phyloP scores from a whole-genome alignment of 73 alveolate species.

The Paramecium biaurelia region DNA sequence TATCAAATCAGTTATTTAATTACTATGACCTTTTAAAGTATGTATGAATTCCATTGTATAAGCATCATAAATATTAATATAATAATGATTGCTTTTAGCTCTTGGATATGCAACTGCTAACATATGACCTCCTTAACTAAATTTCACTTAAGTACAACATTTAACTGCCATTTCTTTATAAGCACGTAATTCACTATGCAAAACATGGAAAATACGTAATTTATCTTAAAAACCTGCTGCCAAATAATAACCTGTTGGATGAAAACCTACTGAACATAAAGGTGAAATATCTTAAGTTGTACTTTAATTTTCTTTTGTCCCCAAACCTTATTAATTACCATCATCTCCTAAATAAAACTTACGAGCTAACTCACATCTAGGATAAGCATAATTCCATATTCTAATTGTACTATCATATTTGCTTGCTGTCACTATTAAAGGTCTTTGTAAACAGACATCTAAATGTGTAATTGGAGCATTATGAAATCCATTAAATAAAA shows the following conservation, averaged over 20 bases:
- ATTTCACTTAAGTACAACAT: conserved; percentile 84
- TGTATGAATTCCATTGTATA: conserved; percentile 87
- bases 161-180: conserved; percentile 86
- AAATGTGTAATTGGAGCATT: conserved; percentile 90
- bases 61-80: conserved; percentile 83
- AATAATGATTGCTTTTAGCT: conserved; percentile 64
- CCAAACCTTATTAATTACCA: conserved; percentile 69
- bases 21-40: conserved; percentile 74
- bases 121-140: conserved; percentile 94
- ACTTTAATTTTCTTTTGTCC: conserved; percentile 22
- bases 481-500: conserved; percentile 97
- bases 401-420: conserved; percentile 94
- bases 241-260: conserved; percentile 97
- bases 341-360: conserved; percentile 74
- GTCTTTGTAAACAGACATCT: conserved; percentile 98
- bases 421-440: conserved; percentile 93
- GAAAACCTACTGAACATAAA: conserved; percentile 93
- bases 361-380: conserved; percentile 82
- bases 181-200: conserved; percentile 89
- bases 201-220: conserved; percentile 92
- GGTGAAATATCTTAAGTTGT: conserved; percentile 78
- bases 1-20: conserved; percentile 69
- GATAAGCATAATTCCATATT: conserved; percentile 95
- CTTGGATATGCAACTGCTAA: conserved; percentile 91
- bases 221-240: conserved; percentile 98